Evolutionary conservation across 495 filamentous ascomycete species (phyloP).

Genomic region (Podospora didyma): DNA sequence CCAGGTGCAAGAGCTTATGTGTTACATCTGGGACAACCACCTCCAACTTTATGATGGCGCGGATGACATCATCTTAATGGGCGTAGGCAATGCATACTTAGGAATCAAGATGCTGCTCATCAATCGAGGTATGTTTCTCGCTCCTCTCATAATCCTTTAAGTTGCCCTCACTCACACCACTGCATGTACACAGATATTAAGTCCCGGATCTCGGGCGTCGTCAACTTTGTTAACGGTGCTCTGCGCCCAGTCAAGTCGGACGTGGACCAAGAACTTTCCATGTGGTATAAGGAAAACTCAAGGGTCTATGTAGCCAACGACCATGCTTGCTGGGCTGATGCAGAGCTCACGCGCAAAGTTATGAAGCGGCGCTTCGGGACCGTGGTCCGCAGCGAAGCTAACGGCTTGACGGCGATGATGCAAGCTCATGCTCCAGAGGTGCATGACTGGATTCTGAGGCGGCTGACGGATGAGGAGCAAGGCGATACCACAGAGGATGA

Average conservation of each 20-base stretch:
- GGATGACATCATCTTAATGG: slow-evolving; percentile 75
- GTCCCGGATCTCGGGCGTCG: slow-evolving; percentile 41
- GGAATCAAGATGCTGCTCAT: slow-evolving; percentile 67
- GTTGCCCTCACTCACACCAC: neutral
- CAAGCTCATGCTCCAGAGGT: slow-evolving; percentile 53
- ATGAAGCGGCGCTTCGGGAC: slow-evolving; percentile 64
- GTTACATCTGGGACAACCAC: slow-evolving; percentile 96
- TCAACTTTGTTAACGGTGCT: slow-evolving; percentile 59
- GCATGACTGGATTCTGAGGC: slow-evolving; percentile 49
- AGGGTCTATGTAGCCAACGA: slow-evolving; percentile 66
- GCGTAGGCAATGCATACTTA: slow-evolving; percentile 72
- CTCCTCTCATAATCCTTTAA: neutral
- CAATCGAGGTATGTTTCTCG: slow-evolving; percentile 51
- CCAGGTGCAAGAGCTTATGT: slow-evolving; percentile 69
- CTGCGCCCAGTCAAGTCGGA: slow-evolving; percentile 64
- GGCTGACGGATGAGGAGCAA: slow-evolving; percentile 35
- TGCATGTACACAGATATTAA: slow-evolving; percentile 35
- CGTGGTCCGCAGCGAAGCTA: slow-evolving; percentile 50
- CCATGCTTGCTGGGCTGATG: slow-evolving; percentile 67
- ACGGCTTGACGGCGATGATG: slow-evolving; percentile 62
- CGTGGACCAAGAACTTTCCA: slow-evolving; percentile 58
- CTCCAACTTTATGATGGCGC: slow-evolving; percentile 68
- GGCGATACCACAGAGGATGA: slow-evolving; percentile 36
- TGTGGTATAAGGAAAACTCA: slow-evolving; percentile 72
- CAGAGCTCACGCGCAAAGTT: slow-evolving; percentile 51